Evolutionary conservation across 2,329 filamentous ascomycete species (phyloP).

Genomic region (Bisporella sp.): DNA sequence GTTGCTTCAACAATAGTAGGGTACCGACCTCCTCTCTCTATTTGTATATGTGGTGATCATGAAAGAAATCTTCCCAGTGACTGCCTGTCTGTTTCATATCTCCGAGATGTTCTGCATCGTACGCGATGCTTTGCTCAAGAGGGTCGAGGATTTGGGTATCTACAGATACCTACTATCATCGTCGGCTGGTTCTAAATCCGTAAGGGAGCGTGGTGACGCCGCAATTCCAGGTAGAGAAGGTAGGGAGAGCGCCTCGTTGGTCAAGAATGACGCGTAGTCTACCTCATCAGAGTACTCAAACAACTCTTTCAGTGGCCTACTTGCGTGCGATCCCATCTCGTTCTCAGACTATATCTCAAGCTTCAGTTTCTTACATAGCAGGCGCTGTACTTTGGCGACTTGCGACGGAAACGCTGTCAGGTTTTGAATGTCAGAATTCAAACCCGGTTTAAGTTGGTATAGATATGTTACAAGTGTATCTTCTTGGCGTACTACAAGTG

Average conservation of each 20-base stretch:
- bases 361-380: slow-evolving; percentile 2
- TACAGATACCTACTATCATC: not conserved
- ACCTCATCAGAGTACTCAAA: slow-evolving; percentile 9
- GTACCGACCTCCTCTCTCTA: too few relatives aligned
- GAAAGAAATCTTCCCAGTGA: not conserved
- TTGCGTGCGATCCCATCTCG: slow-evolving; percentile 5
- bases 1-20: too few relatives aligned
- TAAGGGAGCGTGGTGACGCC: not conserved
- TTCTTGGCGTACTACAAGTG: slow-evolving; percentile 1
- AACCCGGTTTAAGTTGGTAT: not conserved
- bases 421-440: slow-evolving; percentile 3
- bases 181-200: not conserved
- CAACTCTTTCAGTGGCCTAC: slow-evolving; percentile 8
- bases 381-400: slow-evolving; percentile 2
- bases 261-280: not conserved
- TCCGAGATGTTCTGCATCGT: not conserved
- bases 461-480: slow-evolving; percentile 4
- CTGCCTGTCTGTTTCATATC: not conserved
- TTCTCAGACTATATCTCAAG: slow-evolving; percentile 5
- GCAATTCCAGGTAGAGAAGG: not conserved
- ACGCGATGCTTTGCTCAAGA: not conserved
- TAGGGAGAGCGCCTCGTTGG: not conserved
- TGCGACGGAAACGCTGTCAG: slow-evolving; percentile 1
- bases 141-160: not conserved
- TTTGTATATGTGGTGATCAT: too few relatives aligned